Base-by-base conservation (phyloP, 2,329 filamentous ascomycete species). In the Beauveria rudraprayagi region DNA sequence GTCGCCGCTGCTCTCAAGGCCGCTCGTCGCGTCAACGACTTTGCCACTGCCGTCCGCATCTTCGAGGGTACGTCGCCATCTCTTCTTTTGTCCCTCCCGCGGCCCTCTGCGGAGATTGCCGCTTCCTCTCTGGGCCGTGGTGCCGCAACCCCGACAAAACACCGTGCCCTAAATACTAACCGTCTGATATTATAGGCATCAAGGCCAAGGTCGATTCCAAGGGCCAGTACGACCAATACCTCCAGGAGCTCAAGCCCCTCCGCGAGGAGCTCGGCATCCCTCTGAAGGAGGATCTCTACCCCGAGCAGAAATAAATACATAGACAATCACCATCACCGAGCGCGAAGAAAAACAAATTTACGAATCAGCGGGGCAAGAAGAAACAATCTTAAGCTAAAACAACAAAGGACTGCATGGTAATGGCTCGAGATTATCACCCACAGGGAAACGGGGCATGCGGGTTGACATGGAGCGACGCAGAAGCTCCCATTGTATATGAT, bases 141-240 rank as follows among this genome's bases (percentile, higher is more conserved):
- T 14, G 26, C 28, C 28, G 8, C 14, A 22, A 30, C 8, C 6
- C 26, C 22, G 41, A 30, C 11, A 30, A 4, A 10, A n/a, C 28
- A 17, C 44, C n/a, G 10, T 3, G 19, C 16, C 7, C 22, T 14
- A 34, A 11, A 22, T 52, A n/a, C 48, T 51, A 30, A 60, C 40
- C 37, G 34, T 24, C 46, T 34, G 48, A 47, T 43, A 24, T 22
- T 34, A 66, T 66, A 96, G 92, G 93, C 73, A 89, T 99, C 85
- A 97, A 96, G 83, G 91, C 92, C 79, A 99, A 99, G 87, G 94
- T 97, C 70, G 94, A 99, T 86, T 99, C 96, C 86, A 89, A 91
- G 79, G 85, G 86, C 72, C 94, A 99, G 82, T 99, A 99, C 82
- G 85, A 97, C 73, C 89, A 96, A 82, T 97, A 96, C 80, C 87